Base-by-base conservation (phyloP, 1,284 basidiomycete species). In the Cutaneotrichosporon daszewskae region DNA sequence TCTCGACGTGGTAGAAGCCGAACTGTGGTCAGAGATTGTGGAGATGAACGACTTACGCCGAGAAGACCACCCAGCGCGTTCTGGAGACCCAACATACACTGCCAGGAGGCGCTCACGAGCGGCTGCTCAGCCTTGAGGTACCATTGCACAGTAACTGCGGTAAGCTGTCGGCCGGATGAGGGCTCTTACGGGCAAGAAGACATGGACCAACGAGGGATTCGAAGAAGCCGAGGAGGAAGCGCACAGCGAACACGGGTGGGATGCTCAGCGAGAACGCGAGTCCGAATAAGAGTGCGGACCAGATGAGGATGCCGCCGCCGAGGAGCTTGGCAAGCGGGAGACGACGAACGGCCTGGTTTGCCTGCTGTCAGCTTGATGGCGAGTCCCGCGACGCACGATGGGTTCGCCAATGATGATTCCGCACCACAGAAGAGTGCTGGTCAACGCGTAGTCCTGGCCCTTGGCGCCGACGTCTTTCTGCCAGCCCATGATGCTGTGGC, bases 221-320 rank as follows among this genome's bases (percentile, higher is more conserved):
- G 36, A 51, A 47, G 27, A 51, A 14, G n/a, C 49, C 49, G 12
- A 51, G 42, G 24, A 51, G 40, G 45, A 59, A 48, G 10, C 58
- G 46, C 18, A 57, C 43, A 11, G 47, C 54, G 20, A 55, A 55
- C 19, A 60, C 84, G 75, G 66, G 86, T 83, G 0, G 83, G n/a
- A 61, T 47, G 31, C 37, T 85, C 17, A 89, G 72, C 0, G 81
- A 82, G 66, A 90, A 88, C 1, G 82, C 60, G 9, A 89, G 68
- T 0, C 85, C 87, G 12, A 88, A 50, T 20, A 36, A 23, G 17
- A 33, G 43, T n/a, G 11, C 49, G 4, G 52, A 47, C 62, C 62
- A 64, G 33, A 55, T 40, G 18, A 61, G 20, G 40, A 61, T 61
- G 8, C 46, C 55, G 3, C 4, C 37, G n/a, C 40, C 43, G 13